Conservation (phyloP, 441 rosid genomes). For the Pelargonium cotyledonis region DNA sequence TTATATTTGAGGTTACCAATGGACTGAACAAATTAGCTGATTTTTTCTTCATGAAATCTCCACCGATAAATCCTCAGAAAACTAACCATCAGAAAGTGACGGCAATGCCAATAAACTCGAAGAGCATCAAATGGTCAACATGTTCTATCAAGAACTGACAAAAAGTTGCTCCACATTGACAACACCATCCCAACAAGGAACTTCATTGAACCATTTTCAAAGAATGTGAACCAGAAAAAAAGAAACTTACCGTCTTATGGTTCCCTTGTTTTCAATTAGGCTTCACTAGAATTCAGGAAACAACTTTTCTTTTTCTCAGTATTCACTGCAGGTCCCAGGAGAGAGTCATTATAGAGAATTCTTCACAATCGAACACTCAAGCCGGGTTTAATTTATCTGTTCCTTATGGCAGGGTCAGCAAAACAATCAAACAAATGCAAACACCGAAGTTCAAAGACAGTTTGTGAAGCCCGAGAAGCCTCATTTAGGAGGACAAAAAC, state of each 20-base stretch:
- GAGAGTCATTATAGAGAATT: too few species aligned
- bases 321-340: background rate
- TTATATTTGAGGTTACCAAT: background rate
- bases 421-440: background rate
- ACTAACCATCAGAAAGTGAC: too few species aligned
- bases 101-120: background rate
- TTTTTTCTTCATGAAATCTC: too few species aligned
- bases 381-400: background rate
- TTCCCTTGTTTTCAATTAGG: background rate
- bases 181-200: too few species aligned
- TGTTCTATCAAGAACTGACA: background rate
- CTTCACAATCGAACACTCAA: background rate
- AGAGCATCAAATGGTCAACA: background rate
- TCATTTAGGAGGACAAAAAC: too few species aligned
- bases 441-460: background rate
- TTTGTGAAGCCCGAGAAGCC: background rate
- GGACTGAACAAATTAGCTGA: background rate
- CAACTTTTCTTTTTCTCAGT: background rate
- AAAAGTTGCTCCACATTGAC: background rate
- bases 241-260: background rate
- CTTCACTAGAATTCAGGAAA: background rate
- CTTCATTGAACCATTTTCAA: too few species aligned
- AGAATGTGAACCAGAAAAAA: too few species aligned
- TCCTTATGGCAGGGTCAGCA: background rate
- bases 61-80: too few species aligned